Conservation (phyloP, 352 stramenopile species). For the Phytophthora fragariae region DNA sequence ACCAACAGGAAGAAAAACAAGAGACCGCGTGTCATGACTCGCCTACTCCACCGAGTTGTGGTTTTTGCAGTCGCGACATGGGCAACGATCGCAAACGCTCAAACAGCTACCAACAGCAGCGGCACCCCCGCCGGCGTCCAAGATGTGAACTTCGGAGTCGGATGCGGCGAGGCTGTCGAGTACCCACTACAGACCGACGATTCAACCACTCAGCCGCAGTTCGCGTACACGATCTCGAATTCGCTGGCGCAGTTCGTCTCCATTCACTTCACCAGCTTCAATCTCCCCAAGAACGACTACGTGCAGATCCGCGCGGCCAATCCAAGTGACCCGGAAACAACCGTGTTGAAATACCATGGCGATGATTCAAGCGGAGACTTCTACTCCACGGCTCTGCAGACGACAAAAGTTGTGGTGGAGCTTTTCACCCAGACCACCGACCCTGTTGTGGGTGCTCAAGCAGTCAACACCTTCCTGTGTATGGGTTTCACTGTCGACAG, state of each 20-base stretch:
- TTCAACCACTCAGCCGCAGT: conserved; percentile 34
- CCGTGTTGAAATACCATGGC: conserved; percentile 46
- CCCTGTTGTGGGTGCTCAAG: conserved; percentile 24
- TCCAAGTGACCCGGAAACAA: conserved; percentile 33
- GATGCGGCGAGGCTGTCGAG: conserved; percentile 32
- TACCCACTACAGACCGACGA: conserved; percentile 37
- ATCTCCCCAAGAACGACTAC: conserved; percentile 65
- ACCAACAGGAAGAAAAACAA: conserved; percentile 10
- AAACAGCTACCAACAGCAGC: conserved; percentile 29
- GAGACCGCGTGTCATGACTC: conserved; percentile 25
- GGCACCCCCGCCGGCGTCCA: conserved; percentile 23
- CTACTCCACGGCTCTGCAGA: conserved; percentile 47
- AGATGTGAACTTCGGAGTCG: conserved; percentile 37
- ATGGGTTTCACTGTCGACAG: conserved; percentile 59
- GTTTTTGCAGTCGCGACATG: conserved; percentile 26
- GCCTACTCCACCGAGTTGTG: conserved; percentile 26
- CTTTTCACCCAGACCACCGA: conserved; percentile 47
- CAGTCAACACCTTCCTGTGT: conserved; percentile 42
- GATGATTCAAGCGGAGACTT: conserved; percentile 39
- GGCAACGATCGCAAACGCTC: conserved; percentile 18
- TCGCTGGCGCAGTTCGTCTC: conserved; percentile 58
- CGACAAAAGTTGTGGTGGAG: conserved; percentile 53
- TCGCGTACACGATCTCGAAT: conserved; percentile 51
- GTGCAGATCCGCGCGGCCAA: conserved; percentile 53
- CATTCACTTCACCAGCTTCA: conserved; percentile 71